A percentile compares a stretch with the other conserved stretches of the same genome.
Conservation (phyloP, 805 yeast species). For the Spathaspora boniae region DNA sequence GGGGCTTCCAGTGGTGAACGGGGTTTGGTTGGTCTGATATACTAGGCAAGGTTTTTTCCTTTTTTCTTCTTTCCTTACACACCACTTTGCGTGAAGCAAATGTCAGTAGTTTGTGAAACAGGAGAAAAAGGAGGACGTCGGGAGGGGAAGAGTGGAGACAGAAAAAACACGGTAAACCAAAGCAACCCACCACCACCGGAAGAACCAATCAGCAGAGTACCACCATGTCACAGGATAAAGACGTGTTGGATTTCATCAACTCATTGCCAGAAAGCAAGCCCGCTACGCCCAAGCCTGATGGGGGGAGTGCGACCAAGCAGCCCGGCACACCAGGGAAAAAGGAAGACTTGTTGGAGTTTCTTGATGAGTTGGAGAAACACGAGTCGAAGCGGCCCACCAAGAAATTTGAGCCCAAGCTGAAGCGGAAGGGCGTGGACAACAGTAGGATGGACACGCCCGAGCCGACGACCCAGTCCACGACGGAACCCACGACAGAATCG, state of each 20-base stretch:
- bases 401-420: slow-evolving; percentile 33
- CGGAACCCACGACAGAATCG: slow-evolving; percentile 2
- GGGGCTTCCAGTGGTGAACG: not conserved
- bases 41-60: not conserved
- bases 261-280: slow-evolving; percentile 63
- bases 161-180: too few species aligned
- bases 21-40: not conserved
- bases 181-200: not conserved
- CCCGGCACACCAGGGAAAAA: slow-evolving; percentile 45
- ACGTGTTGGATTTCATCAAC: slow-evolving; percentile 75
- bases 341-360: slow-evolving; percentile 52
- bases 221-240: slow-evolving; percentile 24
- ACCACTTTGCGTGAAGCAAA: not conserved
- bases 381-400: slow-evolving; percentile 34
- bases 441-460: slow-evolving; percentile 2
- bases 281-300: slow-evolving; percentile 26
- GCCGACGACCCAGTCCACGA: slow-evolving; percentile 1
- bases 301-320: slow-evolving; percentile 11
- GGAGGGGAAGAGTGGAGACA: too few species aligned
- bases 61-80: slow-evolving; percentile 1
- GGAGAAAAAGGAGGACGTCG: too few species aligned
- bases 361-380: slow-evolving; percentile 69
- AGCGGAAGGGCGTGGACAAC: slow-evolving; percentile 16
- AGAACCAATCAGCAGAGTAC: slow-evolving; percentile 1
- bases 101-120: not conserved